A percentile compares a stretch with the other conserved stretches of the same genome.
These are phyloP conservation scores for Heterobasidion parviporum DNA, from an alignment of 1,284 basidiomycete genomes.

Conservation along the genomic window DNA sequence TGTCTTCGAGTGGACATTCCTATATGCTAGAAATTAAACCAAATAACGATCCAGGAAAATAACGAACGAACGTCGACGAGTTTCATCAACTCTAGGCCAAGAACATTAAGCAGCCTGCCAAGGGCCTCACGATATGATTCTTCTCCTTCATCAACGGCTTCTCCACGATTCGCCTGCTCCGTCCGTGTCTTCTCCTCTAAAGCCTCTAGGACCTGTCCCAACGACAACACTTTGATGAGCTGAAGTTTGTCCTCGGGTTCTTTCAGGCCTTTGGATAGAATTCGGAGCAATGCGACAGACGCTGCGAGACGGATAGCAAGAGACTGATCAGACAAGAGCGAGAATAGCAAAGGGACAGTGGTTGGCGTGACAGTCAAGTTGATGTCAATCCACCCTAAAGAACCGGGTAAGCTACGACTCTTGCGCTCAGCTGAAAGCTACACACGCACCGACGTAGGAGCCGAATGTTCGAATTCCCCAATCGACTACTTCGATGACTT, in stretches of 20 bases:
- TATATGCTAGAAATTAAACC: conserved; percentile 18
- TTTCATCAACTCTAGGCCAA: conserved; percentile 82
- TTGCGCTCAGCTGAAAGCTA: neutral
- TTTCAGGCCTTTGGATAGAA: conserved; percentile 90
- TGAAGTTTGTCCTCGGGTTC: conserved; percentile 88
- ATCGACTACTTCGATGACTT: conserved; percentile 76
- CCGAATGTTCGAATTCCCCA: conserved; percentile 87
- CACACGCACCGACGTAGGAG: conserved; percentile 84
- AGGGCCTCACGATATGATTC: conserved; percentile 87
- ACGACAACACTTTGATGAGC: conserved; percentile 83
- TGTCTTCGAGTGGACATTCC: conserved; percentile 55
- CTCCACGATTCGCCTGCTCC: conserved; percentile 58
- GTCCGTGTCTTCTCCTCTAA: conserved; percentile 72
- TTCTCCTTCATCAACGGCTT: conserved; percentile 67
- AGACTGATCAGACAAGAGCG: conserved; percentile 74
- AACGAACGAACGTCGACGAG: conserved; percentile 57
- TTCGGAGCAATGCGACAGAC: conserved; percentile 71
- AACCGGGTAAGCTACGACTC: neutral
- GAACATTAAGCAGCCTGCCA: conserved; percentile 77
- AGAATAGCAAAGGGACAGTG: conserved; percentile 83
- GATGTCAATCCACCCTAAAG: conserved; percentile 94
- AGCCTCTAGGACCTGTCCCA: conserved; percentile 73
- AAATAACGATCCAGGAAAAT: neutral
- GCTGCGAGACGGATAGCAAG: conserved; percentile 80
- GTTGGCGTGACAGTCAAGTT: conserved; percentile 89